These are phyloP conservation scores for Helotiales sp. DNA, from an alignment of 2,329 filamentous ascomycete species.

Conservation along the genomic window DNA sequence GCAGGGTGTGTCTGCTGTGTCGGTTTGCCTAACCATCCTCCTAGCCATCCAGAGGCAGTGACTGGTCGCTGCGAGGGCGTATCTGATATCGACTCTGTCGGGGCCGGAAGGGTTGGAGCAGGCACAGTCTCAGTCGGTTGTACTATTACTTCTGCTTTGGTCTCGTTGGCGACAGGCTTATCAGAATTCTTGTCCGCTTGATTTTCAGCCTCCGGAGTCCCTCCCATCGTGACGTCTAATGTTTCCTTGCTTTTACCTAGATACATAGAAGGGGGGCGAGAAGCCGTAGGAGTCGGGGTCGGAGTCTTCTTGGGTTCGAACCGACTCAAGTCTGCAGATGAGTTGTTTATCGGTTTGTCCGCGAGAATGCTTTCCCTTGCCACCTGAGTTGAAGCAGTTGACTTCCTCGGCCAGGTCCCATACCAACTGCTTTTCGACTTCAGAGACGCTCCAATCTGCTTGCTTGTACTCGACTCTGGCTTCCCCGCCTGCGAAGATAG, in stretches of 20 bases:
- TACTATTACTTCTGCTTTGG: neutral
- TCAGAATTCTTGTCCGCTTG: conserved; percentile 3
- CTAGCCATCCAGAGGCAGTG: conserved; percentile 52
- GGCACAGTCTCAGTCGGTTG: neutral
- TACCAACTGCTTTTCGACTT: conserved; percentile 54
- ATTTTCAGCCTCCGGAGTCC: conserved; percentile 18
- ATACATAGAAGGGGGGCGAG: conserved; percentile 34
- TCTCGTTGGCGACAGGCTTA: neutral
- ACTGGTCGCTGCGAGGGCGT: conserved; percentile 15
- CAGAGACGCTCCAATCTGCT: too few relatives aligned
- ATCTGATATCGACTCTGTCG: conserved; percentile 8
- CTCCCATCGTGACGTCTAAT: conserved; percentile 33
- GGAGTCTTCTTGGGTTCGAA: conserved; percentile 30
- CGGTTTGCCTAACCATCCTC: conserved; percentile 50
- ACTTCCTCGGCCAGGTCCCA: conserved; percentile 60
- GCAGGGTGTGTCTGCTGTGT: conserved; percentile 9
- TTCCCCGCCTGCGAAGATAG: conserved; percentile 13
- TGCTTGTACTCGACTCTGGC: conserved; percentile 12
- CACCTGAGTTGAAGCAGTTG: conserved; percentile 58
- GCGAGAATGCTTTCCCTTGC: conserved; percentile 62
- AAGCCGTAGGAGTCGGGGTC: conserved; percentile 12
- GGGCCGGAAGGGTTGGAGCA: neutral
- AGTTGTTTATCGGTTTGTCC: conserved; percentile 36
- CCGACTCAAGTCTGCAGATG: conserved; percentile 29
- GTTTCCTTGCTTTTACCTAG: conserved; percentile 37